Evolutionary conservation across 2,329 filamentous ascomycete species (phyloP), one percentile per base, ranked within the genome.

Genomic region (Pseudopyrenochaeta lycopersici): DNA sequence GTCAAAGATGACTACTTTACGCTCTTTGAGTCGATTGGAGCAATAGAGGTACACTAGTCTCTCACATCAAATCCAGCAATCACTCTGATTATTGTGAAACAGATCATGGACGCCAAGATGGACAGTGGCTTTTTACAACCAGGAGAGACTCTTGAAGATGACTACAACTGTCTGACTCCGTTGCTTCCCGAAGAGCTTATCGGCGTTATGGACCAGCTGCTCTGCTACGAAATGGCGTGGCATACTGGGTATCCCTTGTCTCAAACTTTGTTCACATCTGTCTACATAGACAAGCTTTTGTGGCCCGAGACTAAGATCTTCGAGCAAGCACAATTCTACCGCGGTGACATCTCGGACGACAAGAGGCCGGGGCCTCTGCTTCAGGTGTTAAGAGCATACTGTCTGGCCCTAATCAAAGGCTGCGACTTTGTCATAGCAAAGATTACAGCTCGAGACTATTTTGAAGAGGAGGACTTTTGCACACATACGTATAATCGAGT

Each of bases 31-130:
- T 90, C 93, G 43, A 95, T 99, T 64, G 91, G 91, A 58, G 91
- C 91, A 64, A 82, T 95, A 18, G 91, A 95, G 84, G 80, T 82
- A 73, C 30, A 60, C 52, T 2, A 27, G 9, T 7, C 17, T 23
- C n/a, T 3, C 1, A 12, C 27, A 10, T 10, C 7, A 4, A 23
- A 31, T 3, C 7, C 27, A n/a, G 41, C 50, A 42, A 33, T 36
- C 10, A 9, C 17, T 35, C 21, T 46, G 35, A 69, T 31, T 4
- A 11, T 6, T 30, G 14, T 31, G 11, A 27, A 12, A 23, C 68
- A 99, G 95, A 97, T 99, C 66, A 97, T 97, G 91, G 95, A 99
- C 71, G 88, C 91, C 1, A 99, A 98, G 78, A 99, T 99, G 95
- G 95, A 99, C 76, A 97, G 92, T 71, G 95, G 95, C 23, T 92